These are phyloP conservation scores for Aspergillus jensenii DNA, from an alignment of 2,329 filamentous ascomycete species.

Conservation along the genomic window DNA sequence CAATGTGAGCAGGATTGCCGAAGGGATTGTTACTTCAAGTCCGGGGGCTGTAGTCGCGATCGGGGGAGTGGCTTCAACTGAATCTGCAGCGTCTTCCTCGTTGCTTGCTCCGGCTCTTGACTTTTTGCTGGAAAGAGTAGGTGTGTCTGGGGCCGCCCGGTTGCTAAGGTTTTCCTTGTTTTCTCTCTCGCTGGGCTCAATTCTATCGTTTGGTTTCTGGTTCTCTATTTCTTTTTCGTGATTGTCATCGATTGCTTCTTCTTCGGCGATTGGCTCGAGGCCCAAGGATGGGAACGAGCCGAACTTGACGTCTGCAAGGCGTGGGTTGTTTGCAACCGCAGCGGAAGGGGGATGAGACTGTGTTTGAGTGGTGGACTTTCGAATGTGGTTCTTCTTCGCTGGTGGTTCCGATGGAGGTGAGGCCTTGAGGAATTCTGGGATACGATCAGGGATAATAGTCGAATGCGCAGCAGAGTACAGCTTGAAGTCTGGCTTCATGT, in stretches of 20 bases:
- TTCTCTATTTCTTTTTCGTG: no score
- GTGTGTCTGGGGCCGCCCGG: neutral
- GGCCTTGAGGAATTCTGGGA: slow-evolving; percentile 21
- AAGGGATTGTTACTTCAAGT: slow-evolving; percentile 19
- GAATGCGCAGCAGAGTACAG: slow-evolving; percentile 27
- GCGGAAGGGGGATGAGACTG: neutral
- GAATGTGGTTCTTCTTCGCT: no score
- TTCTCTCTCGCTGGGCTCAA: neutral
- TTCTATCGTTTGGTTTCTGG: neutral
- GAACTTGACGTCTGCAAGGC: slow-evolving; percentile 23
- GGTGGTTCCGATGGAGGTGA: neutral
- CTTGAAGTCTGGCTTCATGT: slow-evolving; percentile 22
- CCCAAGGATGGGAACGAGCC: slow-evolving; percentile 15
- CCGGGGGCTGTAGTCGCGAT: slow-evolving; percentile 1
- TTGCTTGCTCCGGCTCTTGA: no score
- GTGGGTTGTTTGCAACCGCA: slow-evolving; percentile 13
- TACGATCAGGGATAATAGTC: slow-evolving; percentile 23
- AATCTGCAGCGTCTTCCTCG: no score
- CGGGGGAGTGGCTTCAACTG: neutral
- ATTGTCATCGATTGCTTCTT: neutral
- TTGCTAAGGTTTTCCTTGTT: neutral
- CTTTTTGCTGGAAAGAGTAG: neutral
- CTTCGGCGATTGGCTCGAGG: neutral
- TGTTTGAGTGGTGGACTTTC: no score
- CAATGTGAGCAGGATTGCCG: slow-evolving; percentile 29